A percentile compares a stretch with the other conserved stretches of the same genome.
Evolutionary conservation across 1,284 basidiomycete genomes (phyloP).

Genomic region (Cryptococcus sp.): DNA sequence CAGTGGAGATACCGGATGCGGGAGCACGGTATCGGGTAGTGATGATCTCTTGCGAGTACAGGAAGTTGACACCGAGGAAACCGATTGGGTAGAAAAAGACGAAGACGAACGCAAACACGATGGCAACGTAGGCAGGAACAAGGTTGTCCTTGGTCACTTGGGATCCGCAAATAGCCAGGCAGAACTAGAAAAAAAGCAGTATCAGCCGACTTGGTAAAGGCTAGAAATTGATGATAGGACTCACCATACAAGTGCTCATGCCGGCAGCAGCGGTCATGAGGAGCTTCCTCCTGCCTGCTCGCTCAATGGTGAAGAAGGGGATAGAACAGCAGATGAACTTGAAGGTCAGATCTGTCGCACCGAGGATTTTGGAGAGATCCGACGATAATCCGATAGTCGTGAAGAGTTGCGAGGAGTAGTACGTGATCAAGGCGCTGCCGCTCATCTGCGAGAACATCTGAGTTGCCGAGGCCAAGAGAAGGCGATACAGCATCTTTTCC

Average conservation of each 20-base stretch:
- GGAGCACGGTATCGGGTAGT: slow-evolving; percentile 35
- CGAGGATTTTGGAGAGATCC: slow-evolving; percentile 32
- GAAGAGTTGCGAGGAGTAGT: slow-evolving; percentile 34
- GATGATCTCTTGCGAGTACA: slow-evolving; percentile 38
- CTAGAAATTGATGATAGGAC: background rate
- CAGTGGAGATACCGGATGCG: slow-evolving; percentile 33
- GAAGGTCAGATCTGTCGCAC: slow-evolving; percentile 31
- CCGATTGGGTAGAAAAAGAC: slow-evolving; percentile 37
- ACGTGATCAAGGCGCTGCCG: slow-evolving; percentile 34
- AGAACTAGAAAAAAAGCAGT: slow-evolving; percentile 18
- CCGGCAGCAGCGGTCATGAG: slow-evolving; percentile 40
- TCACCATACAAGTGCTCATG: slow-evolving; percentile 37
- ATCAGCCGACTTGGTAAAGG: background rate
- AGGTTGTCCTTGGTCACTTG: slow-evolving; percentile 29
- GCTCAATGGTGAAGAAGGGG: slow-evolving; percentile 35
- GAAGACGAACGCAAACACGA: slow-evolving; percentile 38
- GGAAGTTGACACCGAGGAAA: slow-evolving; percentile 38
- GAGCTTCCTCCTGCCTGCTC: slow-evolving; percentile 38
- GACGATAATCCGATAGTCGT: slow-evolving; percentile 29
- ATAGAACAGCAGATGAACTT: slow-evolving; percentile 33
- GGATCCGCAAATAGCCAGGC: slow-evolving; percentile 35
- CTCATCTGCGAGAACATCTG: slow-evolving; percentile 51
- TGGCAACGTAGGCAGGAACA: slow-evolving; percentile 31
- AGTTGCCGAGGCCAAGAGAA: slow-evolving; percentile 44
- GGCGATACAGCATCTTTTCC: slow-evolving; percentile 53